Percentiles rank a stretch among this genome's conserved stretches.
Conservation (phyloP, 148 eudicot species). For the Camellia granthamiana region DNA sequence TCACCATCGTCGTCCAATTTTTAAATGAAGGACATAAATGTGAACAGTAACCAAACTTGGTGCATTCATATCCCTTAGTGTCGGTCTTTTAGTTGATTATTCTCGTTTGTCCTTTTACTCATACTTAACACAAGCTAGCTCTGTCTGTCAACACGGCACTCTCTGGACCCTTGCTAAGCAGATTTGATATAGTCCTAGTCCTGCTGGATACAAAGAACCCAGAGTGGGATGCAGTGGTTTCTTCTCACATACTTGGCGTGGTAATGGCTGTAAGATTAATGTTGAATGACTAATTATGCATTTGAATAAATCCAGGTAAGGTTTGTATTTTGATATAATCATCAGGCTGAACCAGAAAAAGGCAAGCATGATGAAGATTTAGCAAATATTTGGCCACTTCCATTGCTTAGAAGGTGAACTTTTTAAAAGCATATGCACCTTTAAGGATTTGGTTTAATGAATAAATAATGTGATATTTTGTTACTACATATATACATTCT, state of each 20-base stretch:
- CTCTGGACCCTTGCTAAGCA: conserved; percentile 92
- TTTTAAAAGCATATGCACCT: background rate
- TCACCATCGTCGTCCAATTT: too few species aligned
- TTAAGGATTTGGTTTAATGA: background rate
- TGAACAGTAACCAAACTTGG: background rate
- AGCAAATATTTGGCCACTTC: conserved; percentile 62
- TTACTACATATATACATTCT: background rate
- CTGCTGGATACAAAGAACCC: conserved; percentile 90
- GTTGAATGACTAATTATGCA: conserved; percentile 14
- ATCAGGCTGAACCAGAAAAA: conserved; percentile 43
- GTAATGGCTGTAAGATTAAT: conserved; percentile 23
- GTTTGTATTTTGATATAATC: conserved; percentile 11
- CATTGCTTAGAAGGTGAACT: conserved; percentile 66
- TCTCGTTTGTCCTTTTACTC: background rate
- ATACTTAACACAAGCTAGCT: conserved; percentile 39
- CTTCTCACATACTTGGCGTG: conserved; percentile 87
- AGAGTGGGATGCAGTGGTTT: conserved; percentile 95
- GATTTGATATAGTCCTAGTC: conserved; percentile 95
- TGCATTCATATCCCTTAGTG: background rate
- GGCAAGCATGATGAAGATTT: conserved; percentile 52
- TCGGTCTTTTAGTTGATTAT: conserved; percentile 4
- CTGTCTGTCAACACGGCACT: conserved; percentile 91
- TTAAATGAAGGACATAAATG: too few species aligned
- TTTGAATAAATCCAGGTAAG: background rate
- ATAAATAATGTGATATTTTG: background rate